Percentiles rank a stretch among this genome's conserved stretches.
Conservation (phyloP, 768 basidiomycete species). For the Trichaptum fuscoviolaceum region DNA sequence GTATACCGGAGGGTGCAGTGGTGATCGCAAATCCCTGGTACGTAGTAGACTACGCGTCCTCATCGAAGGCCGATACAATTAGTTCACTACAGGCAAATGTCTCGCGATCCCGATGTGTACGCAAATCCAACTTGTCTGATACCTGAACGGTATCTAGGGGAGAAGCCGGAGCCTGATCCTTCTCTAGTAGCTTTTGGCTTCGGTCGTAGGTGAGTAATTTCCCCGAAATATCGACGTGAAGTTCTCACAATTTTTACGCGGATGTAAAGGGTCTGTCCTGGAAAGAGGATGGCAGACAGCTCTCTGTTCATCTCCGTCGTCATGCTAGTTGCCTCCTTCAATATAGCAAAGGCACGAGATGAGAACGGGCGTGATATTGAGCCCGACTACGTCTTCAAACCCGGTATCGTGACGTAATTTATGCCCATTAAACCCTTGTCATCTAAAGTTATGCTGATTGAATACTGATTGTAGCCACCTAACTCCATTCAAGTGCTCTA, state of each 20-base stretch:
- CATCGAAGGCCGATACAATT: background rate
- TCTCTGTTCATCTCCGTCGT: background rate
- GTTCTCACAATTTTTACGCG: background rate
- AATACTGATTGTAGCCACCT: background rate
- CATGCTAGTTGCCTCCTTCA: background rate
- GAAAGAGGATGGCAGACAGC: background rate
- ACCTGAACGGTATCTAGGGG: background rate
- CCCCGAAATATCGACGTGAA: background rate
- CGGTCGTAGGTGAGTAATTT: background rate
- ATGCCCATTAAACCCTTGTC: background rate
- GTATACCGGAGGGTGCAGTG: conserved; percentile 9
- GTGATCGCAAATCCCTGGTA: conserved; percentile 10
- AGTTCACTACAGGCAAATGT: background rate
- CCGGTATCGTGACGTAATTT: background rate
- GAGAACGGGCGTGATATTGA: background rate
- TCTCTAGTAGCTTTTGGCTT: background rate
- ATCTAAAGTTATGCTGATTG: background rate
- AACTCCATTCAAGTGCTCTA: conserved; percentile 2
- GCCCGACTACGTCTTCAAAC: background rate
- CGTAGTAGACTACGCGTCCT: background rate
- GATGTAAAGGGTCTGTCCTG: background rate
- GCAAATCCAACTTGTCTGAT: background rate
- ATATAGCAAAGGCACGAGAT: background rate
- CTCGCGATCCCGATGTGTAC: background rate
- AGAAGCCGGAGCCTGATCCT: background rate